Evolutionary conservation across 331 rosid genomes (phyloP).

Genomic region (Stylosanthes scabra): DNA sequence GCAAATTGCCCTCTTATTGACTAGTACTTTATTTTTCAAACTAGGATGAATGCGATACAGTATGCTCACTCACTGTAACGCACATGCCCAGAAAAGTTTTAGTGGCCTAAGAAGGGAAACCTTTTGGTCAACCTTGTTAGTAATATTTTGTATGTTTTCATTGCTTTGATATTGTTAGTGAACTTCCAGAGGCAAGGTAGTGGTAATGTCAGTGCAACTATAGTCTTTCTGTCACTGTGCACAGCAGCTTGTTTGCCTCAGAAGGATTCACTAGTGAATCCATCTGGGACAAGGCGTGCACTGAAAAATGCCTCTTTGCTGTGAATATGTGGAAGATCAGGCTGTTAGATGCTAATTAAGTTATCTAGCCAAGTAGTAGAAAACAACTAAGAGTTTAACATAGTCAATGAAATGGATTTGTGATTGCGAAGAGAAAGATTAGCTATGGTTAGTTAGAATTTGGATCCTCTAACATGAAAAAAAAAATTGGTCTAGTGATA

Average conservation of each 20-base stretch:
- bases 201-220: slow-evolving; percentile 15
- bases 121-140: slow-evolving; percentile 5
- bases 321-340: slow-evolving; percentile 5
- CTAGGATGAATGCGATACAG: slow-evolving; percentile 13
- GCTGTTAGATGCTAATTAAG: slow-evolving; percentile 36
- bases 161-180: neutral
- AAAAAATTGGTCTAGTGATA: too few species aligned
- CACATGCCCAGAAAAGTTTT: slow-evolving; percentile 6
- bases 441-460: slow-evolving; percentile 5
- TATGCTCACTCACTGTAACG: slow-evolving; percentile 23
- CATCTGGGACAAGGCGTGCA: slow-evolving; percentile 30
- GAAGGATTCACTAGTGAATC: slow-evolving; percentile 37
- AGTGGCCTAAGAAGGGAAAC: slow-evolving; percentile 12
- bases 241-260: slow-evolving; percentile 28
- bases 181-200: slow-evolving; percentile 10
- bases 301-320: slow-evolving; percentile 32
- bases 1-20: slow-evolving; percentile 5
- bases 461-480: too few species aligned
- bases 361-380: slow-evolving; percentile 27
- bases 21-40: slow-evolving; percentile 5
- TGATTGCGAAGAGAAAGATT: slow-evolving; percentile 17
- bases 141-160: neutral
- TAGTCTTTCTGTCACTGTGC: slow-evolving; percentile 17
- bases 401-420: slow-evolving; percentile 13
- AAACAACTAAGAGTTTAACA: slow-evolving; percentile 34